These are phyloP conservation scores for Boletus fagicola DNA, from an alignment of 768 basidiomycete species.

Conservation along the genomic window DNA sequence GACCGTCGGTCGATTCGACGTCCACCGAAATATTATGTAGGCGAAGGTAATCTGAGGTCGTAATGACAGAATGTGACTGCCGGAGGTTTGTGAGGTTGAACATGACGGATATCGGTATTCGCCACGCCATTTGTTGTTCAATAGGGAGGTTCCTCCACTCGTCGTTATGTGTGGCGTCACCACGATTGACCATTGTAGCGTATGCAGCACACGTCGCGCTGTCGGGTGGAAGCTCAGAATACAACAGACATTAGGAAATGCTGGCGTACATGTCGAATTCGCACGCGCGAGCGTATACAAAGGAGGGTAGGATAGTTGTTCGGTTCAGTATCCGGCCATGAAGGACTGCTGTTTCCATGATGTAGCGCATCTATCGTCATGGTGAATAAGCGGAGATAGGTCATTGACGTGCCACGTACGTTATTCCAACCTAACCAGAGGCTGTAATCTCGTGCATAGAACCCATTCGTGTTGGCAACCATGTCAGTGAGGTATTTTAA, in stretches of 20 bases:
- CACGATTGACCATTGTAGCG: constrained; percentile 45
- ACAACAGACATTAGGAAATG: not conserved
- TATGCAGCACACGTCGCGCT: constrained; percentile 40
- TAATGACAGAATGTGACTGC: constrained; percentile 37
- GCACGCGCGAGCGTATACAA: constrained; percentile 47
- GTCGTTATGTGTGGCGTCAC: constrained; percentile 37
- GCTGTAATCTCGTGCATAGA: constrained; percentile 45
- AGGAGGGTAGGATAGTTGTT: constrained; percentile 45
- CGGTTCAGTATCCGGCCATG: constrained; percentile 44
- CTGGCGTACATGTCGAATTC: constrained; percentile 34
- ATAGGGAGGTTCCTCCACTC: constrained; percentile 42
- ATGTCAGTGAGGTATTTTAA: constrained; percentile 34
- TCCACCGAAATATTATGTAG: constrained; percentile 36
- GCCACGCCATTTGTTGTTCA: constrained; percentile 37
- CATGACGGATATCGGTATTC: constrained; percentile 39
- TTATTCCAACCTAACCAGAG: constrained; percentile 53
- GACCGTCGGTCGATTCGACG: constrained; percentile 37
- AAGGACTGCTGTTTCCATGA: constrained; percentile 44
- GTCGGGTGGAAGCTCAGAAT: not conserved
- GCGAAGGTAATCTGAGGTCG: constrained; percentile 42
- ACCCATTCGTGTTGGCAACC: constrained; percentile 42
- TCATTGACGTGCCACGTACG: constrained; percentile 19
- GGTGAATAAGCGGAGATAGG: not conserved
- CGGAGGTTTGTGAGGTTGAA: constrained; percentile 43
- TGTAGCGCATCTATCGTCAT: constrained; percentile 44